A percentile compares a stretch with the other conserved stretches of the same genome.
phyloP scores from a whole-genome alignment of 2,329 filamentous ascomycete genomes.

The Diaporthe helianthi region DNA sequence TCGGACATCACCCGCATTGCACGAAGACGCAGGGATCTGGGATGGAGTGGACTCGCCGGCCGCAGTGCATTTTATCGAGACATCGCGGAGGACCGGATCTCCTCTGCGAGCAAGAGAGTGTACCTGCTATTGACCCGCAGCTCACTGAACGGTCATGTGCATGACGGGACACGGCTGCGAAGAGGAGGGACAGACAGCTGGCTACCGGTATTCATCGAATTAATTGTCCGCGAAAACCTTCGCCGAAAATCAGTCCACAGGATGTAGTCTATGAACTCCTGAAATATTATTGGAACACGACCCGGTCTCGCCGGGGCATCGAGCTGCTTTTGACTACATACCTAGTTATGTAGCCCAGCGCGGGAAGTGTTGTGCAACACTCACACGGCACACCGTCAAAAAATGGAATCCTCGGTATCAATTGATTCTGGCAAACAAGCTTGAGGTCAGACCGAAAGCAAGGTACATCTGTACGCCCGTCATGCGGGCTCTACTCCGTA shows the following conservation, averaged over 20 bases:
- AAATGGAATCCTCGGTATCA: too few relatives aligned
- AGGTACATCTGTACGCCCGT: neutral
- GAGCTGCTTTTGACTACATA: neutral
- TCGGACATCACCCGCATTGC: neutral
- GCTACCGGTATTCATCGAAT: too few relatives aligned
- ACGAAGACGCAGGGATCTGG: slow-evolving; percentile 14
- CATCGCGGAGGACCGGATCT: neutral
- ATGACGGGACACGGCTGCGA: too few relatives aligned
- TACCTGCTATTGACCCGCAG: slow-evolving; percentile 2
- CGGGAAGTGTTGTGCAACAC: neutral
- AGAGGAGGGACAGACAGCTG: neutral
- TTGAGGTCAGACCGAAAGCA: neutral
- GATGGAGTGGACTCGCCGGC: neutral
- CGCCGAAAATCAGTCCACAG: neutral
- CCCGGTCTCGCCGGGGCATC: neutral
- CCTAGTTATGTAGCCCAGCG: too few relatives aligned
- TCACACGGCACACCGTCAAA: slow-evolving; percentile 7
- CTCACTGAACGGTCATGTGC: neutral
- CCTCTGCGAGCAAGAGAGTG: neutral
- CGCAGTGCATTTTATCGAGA: neutral
- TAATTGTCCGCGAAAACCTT: too few relatives aligned
- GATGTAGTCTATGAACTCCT: neutral
- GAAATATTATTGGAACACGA: neutral
- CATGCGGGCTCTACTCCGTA: neutral
- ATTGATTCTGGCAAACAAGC: neutral